Percentiles rank a stretch among this genome's conserved stretches.
phyloP scores from a whole-genome alignment of 257 asterid genomes.

The Cynanchum wilfordii region DNA sequence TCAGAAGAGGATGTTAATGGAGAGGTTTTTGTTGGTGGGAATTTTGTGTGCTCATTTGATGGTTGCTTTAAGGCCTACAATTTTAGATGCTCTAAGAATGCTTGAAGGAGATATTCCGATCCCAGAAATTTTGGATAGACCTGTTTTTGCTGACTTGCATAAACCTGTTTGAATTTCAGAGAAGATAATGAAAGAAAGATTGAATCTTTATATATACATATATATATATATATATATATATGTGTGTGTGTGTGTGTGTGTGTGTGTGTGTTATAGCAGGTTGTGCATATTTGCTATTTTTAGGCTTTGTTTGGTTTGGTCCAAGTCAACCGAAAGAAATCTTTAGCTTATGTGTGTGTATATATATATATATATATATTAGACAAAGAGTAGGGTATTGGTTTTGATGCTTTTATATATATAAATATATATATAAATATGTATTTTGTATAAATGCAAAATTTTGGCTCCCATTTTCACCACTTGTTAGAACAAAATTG shows the following conservation, averaged over 20 bases:
- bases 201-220: too few species aligned
- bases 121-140: constrained; percentile 53
- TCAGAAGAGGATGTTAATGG: constrained; percentile 29
- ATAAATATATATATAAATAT: background rate
- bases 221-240: too few species aligned
- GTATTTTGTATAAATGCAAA: background rate
- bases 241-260: too few species aligned
- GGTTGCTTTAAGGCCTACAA: constrained; percentile 65
- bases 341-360: background rate
- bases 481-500: constrained; percentile 27
- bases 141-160: constrained; percentile 22
- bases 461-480: constrained; percentile 13
- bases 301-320: background rate
- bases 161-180: too few species aligned
- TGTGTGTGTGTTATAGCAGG: too few species aligned
- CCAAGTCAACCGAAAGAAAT: background rate
- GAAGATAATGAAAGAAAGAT: too few species aligned
- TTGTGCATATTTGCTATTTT: background rate
- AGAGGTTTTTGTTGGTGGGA: constrained; percentile 55
- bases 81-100: constrained; percentile 58
- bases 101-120: constrained; percentile 65
- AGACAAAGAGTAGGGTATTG: background rate
- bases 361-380: background rate
- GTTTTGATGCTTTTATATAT: background rate
- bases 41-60: constrained; percentile 60